Conservation (phyloP, 129 eudicot genomes). For the Flaveria ramosissima region DNA sequence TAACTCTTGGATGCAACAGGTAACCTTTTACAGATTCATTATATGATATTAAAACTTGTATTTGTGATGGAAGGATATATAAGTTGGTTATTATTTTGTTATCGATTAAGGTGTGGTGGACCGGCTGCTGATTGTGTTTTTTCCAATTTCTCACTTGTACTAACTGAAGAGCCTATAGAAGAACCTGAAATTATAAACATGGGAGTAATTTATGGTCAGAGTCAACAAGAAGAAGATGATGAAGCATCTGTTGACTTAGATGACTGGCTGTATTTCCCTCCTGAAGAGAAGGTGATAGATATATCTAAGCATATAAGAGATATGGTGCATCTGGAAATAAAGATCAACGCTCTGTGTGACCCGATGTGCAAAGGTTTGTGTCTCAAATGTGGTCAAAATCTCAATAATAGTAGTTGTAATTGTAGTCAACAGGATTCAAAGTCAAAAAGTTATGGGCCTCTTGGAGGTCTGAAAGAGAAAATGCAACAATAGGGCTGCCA, state of each 20-base stretch:
- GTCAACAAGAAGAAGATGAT: slow-evolving; percentile 51
- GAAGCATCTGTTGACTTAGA: slow-evolving; percentile 62
- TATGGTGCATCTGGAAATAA: slow-evolving; percentile 80
- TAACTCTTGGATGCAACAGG: slow-evolving; percentile 84
- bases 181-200: slow-evolving; percentile 73
- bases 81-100: not conserved
- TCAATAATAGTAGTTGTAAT: slow-evolving; percentile 56
- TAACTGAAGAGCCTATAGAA: slow-evolving; percentile 74
- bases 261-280: slow-evolving; percentile 79
- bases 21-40: slow-evolving; percentile 18
- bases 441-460: slow-evolving; percentile 60
- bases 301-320: slow-evolving; percentile 90
- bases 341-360: slow-evolving; percentile 60
- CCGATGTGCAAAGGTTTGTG: slow-evolving; percentile 79
- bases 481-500: slow-evolving; percentile 45
- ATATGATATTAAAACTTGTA: not conserved
- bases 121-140: slow-evolving; percentile 73
- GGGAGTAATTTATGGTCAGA: slow-evolving; percentile 65
- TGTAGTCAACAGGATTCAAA: slow-evolving; percentile 45
- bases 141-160: slow-evolving; percentile 71
- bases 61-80: not conserved
- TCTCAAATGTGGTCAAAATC: slow-evolving; percentile 70
- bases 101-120: slow-evolving; percentile 70
- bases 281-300: slow-evolving; percentile 64
- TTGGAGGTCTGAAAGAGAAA: slow-evolving; percentile 57